phyloP scores from a whole-genome alignment of 768 basidiomycete genomes.

The Tricholoma sp. region DNA sequence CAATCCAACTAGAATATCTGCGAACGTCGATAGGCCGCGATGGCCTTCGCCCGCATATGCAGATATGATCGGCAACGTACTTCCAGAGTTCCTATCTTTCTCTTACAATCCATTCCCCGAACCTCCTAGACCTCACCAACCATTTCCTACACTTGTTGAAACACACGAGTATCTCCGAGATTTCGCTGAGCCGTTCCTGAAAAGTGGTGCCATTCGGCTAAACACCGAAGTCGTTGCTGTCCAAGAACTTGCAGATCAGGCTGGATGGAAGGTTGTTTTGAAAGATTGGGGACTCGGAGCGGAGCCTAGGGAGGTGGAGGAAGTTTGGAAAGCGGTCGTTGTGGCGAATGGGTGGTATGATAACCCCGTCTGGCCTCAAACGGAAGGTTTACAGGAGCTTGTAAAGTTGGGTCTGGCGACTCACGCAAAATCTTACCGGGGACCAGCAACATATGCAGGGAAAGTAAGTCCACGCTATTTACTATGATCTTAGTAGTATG shows the following conservation, averaged over 20 bases:
- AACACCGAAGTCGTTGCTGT: slow-evolving; percentile 35
- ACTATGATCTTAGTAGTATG: not conserved
- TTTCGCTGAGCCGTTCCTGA: slow-evolving; percentile 29
- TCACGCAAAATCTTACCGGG: slow-evolving; percentile 41
- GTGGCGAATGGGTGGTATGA: slow-evolving; percentile 43
- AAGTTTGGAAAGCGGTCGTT: slow-evolving; percentile 47
- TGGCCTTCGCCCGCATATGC: slow-evolving; percentile 48
- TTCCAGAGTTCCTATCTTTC: slow-evolving; percentile 39
- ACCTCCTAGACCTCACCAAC: slow-evolving; percentile 26
- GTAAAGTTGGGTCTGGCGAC: slow-evolving; percentile 26
- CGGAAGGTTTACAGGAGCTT: slow-evolving; percentile 36
- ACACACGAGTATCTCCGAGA: slow-evolving; percentile 31
- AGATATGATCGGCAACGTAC: slow-evolving; percentile 44
- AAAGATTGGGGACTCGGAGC: slow-evolving; percentile 27
- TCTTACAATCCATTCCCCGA: slow-evolving; percentile 32
- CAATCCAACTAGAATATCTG: slow-evolving; percentile 5
- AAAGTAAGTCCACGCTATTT: slow-evolving; percentile 21
- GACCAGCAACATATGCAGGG: slow-evolving; percentile 30
- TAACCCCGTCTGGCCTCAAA: slow-evolving; percentile 37
- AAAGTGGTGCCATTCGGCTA: slow-evolving; percentile 31
- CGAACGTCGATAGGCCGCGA: slow-evolving; percentile 13
- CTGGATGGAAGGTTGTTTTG: slow-evolving; percentile 36
- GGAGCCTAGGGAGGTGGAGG: slow-evolving; percentile 21
- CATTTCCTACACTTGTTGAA: slow-evolving; percentile 35
- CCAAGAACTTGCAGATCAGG: slow-evolving; percentile 25